Evolutionary conservation across 2,329 filamentous ascomycete species (phyloP).

Genomic region (Talaromyces piceae): DNA sequence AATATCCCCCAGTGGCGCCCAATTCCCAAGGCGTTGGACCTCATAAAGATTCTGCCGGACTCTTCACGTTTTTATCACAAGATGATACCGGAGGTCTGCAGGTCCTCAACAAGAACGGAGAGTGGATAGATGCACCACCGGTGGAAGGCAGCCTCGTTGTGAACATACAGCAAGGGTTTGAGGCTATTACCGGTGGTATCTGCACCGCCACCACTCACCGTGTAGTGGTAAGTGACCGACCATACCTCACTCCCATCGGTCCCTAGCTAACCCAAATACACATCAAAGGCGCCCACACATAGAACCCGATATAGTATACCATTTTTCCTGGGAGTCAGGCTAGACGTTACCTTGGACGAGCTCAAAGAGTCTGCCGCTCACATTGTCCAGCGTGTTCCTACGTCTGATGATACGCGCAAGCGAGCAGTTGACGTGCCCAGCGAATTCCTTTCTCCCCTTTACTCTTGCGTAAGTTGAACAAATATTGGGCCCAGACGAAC

Average conservation of each 20-base stretch:
- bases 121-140: slow-evolving; percentile 31
- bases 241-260: slow-evolving; percentile 16
- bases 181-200: slow-evolving; percentile 42
- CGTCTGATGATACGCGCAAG: slow-evolving; percentile 24
- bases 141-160: slow-evolving; percentile 40
- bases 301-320: slow-evolving; percentile 41
- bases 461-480: slow-evolving; percentile 25
- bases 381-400: slow-evolving; percentile 24
- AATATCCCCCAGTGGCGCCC: slow-evolving; percentile 39
- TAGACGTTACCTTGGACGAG: slow-evolving; percentile 42
- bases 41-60: slow-evolving; percentile 49
- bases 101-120: slow-evolving; percentile 32
- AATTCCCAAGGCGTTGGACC: slow-evolving; percentile 49
- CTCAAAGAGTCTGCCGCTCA: slow-evolving; percentile 25
- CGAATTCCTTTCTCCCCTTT: slow-evolving; percentile 29
- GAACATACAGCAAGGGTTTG: slow-evolving; percentile 41
- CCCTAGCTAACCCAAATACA: too few relatives aligned
- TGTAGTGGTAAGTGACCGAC: slow-evolving; percentile 36
- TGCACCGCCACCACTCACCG: slow-evolving; percentile 42
- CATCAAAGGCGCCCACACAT: slow-evolving; percentile 33
- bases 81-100: slow-evolving; percentile 4
- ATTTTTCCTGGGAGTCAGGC: slow-evolving; percentile 49
- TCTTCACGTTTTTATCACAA: slow-evolving; percentile 21
- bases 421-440: slow-evolving; percentile 29
- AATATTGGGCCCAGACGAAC: too few relatives aligned